These are phyloP conservation scores for Monosporascus ibericus DNA, from an alignment of 2,329 filamentous ascomycete genomes.

Conservation along the genomic window DNA sequence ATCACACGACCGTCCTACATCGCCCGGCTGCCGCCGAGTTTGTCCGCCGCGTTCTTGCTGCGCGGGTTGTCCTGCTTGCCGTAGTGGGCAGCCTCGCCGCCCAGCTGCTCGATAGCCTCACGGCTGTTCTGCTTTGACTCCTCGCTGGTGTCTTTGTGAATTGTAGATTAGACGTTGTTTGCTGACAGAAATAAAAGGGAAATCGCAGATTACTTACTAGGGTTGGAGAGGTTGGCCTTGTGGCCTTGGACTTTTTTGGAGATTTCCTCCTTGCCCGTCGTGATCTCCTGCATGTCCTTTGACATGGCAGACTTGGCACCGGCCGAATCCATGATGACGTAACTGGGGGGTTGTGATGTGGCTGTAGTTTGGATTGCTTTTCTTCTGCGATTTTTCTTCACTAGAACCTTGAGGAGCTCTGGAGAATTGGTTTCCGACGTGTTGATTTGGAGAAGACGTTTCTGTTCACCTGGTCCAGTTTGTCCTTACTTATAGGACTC, in stretches of 20 bases:
- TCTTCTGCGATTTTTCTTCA: too few relatives aligned
- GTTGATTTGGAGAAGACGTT: too few relatives aligned
- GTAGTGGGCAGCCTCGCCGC: conserved; percentile 37
- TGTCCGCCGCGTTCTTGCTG: conserved; percentile 34
- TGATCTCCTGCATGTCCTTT: conserved; percentile 8
- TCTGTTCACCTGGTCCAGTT: too few relatives aligned
- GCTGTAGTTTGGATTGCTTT: not conserved
- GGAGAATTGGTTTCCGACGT: too few relatives aligned
- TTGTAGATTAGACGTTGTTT: not conserved
- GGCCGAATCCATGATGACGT: conserved; percentile 5
- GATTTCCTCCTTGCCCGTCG: conserved; percentile 5
- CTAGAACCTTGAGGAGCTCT: too few relatives aligned
- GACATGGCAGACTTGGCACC: conserved; percentile 7
- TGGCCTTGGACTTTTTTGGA: conserved; percentile 18
- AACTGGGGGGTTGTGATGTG: not conserved
- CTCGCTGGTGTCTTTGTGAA: conserved; percentile 35
- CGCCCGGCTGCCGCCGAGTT: conserved; percentile 32
- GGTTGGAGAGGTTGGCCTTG: conserved; percentile 28
- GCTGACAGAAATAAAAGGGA: too few relatives aligned
- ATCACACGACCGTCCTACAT: conserved; percentile 5
- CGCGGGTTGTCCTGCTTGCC: conserved; percentile 34
- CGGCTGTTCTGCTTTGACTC: conserved; percentile 38
- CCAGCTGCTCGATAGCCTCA: conserved; percentile 33
- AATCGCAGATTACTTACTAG: conserved; percentile 14
- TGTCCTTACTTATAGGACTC: too few relatives aligned